Conservation (phyloP, 2,329 filamentous ascomycete genomes). For the Pseudopyricularia javanii region DNA sequence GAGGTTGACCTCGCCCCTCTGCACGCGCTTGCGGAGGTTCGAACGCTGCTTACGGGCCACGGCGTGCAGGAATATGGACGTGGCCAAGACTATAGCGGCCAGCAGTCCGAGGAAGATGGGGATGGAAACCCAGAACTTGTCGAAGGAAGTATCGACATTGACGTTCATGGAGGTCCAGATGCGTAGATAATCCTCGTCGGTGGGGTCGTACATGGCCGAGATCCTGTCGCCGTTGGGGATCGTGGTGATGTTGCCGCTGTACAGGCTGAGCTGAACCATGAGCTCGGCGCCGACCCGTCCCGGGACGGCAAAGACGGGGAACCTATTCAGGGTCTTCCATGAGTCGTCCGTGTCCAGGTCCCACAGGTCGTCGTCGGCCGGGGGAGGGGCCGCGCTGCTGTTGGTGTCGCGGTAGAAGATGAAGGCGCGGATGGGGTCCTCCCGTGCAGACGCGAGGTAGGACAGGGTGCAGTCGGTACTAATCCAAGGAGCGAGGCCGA, state of each 20-base stretch:
- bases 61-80: conserved; percentile 63
- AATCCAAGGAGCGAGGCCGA: conserved; percentile 83
- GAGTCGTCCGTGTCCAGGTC: conserved; percentile 51
- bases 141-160: conserved; percentile 36
- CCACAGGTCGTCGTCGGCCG: conserved; percentile 55
- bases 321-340: conserved; percentile 64
- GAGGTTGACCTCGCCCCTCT: conserved; percentile 70
- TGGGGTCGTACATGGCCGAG: conserved; percentile 37
- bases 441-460: conserved; percentile 52
- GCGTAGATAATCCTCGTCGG: conserved; percentile 45
- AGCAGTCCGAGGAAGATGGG: conserved; percentile 61
- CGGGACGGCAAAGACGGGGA: conserved; percentile 74
- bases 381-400: conserved; percentile 49
- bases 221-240: conserved; percentile 48
- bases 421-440: conserved; percentile 48
- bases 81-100: conserved; percentile 51
- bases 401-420: conserved; percentile 50
- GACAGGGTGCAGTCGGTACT: conserved; percentile 58
- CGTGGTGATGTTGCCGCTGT: conserved; percentile 61
- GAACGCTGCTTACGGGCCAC: conserved; percentile 61
- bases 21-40: conserved; percentile 56
- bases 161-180: conserved; percentile 45
- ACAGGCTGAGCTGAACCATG: conserved; percentile 59
- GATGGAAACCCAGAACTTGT: conserved; percentile 72
- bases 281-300: conserved; percentile 53